Base-by-base conservation (phyloP, 768 basidiomycete species). In the Tricholoma saponaceum region DNA sequence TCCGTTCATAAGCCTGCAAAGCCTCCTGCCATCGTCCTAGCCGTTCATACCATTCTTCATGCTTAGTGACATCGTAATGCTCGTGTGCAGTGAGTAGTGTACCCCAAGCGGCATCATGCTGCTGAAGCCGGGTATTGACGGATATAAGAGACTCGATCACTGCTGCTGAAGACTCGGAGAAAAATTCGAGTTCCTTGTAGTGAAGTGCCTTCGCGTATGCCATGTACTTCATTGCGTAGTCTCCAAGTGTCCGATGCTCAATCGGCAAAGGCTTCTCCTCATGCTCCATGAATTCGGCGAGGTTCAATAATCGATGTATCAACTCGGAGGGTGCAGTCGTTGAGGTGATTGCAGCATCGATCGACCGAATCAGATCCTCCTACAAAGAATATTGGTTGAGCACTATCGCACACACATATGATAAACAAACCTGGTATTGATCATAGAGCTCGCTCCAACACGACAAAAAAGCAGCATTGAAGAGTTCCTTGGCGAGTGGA, bases 271-370 rank as follows among this genome's bases (percentile, higher is more conserved):
- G 83, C 67, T 96, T 96, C 67, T 98, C 97, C 72, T 98, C 95
- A 64, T 98, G 96, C 70, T 98, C 97, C 92, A 98, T 96, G 70
- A 98, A 98, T 69, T 99, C 97, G 4, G 95, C 95, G 22, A 98
- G 81, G 70, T 95, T 95, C 55, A 99, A 81, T 16, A 98, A 76
- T 23, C 92, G 83, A 68, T 97, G 92, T 18, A 96, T 90, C 26
- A 98, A 79, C 47, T 98, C 96, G 2, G 92, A 80, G 1, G 95
- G 92, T 4, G 92, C 86, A 7, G 76, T 81, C 14, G 80, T 75
- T 3, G 92, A 90, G 0, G 83, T 87, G 59, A 98, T 88, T 3
- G 96, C 95, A 55, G 74, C 74, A 66, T 95, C 91, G 50, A 99
- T 91, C 1, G 93, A 86, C 22, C 87, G 85, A 41, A 98, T 95